These are phyloP conservation scores for Hydnum rufescens DNA, from an alignment of 768 basidiomycete genomes.

Conservation along the genomic window DNA sequence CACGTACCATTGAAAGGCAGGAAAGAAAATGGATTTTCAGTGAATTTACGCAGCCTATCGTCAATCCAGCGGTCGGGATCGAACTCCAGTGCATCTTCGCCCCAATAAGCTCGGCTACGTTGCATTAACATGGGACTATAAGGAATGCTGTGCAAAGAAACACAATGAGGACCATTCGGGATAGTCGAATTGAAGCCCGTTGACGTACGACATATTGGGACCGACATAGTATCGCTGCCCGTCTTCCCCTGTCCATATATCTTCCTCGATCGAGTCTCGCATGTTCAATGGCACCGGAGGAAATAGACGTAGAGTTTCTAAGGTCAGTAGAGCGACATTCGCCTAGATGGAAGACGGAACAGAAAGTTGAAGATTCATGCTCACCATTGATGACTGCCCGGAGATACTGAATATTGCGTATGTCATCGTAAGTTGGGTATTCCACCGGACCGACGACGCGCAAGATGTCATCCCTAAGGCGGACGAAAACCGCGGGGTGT, in stretches of 20 bases:
- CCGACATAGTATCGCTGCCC: conserved; percentile 7
- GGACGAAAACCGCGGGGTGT: conserved; percentile 27
- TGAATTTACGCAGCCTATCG: conserved; percentile 19
- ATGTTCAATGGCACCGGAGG: conserved; percentile 22
- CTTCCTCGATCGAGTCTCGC: conserved; percentile 1
- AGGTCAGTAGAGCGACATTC: conserved; percentile 1
- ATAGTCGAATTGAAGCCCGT: not conserved
- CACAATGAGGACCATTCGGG: not conserved
- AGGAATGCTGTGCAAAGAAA: not conserved
- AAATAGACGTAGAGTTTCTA: conserved; percentile 34
- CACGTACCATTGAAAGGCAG: conserved; percentile 38
- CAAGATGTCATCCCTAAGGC: conserved; percentile 32
- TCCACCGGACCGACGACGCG: conserved; percentile 24
- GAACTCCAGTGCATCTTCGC: conserved; percentile 54
- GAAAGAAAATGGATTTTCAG: conserved; percentile 35
- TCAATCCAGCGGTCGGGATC: conserved; percentile 64
- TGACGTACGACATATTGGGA: conserved; percentile 6
- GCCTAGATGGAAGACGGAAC: not conserved
- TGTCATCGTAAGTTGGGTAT: conserved; percentile 33
- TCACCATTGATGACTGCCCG: conserved; percentile 44
- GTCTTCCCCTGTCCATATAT: conserved; percentile 2
- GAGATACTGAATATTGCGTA: conserved; percentile 41
- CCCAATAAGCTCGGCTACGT: conserved; percentile 33
- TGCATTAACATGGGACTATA: conserved; percentile 1
- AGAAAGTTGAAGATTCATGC: conserved; percentile 4